Percentiles rank a stretch among this genome's conserved stretches.
phyloP scores from a whole-genome alignment of 495 filamentous ascomycete genomes.

The Zalerion maritima region DNA sequence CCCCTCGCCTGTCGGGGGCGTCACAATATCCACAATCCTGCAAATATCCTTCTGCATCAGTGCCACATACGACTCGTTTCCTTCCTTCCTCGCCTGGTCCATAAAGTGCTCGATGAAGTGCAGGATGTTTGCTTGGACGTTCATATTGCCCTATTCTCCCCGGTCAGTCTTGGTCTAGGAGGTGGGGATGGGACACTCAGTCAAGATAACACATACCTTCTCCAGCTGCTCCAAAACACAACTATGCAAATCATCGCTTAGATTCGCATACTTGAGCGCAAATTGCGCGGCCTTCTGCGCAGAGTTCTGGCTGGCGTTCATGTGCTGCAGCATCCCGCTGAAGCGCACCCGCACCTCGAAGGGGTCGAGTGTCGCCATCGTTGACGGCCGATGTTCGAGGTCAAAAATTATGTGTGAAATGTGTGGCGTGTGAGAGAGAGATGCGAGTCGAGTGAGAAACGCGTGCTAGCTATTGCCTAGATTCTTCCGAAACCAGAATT shows the following conservation, averaged over 20 bases:
- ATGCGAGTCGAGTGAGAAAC: too few relatives aligned
- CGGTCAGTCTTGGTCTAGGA: neutral
- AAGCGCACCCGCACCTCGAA: constrained; percentile 99
- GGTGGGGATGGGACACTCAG: neutral
- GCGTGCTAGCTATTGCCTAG: too few relatives aligned
- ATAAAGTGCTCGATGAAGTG: constrained; percentile 95
- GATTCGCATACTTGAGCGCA: constrained; percentile 80
- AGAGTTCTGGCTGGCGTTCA: constrained; percentile 78
- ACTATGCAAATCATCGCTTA: constrained; percentile 91
- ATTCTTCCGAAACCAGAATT: too few relatives aligned
- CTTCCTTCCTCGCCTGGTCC: constrained; percentile 65
- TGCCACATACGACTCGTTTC: constrained; percentile 60
- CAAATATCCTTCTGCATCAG: constrained; percentile 94
- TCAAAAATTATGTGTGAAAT: too few relatives aligned
- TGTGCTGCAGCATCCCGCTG: constrained; percentile 68
- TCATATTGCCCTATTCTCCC: constrained; percentile 64
- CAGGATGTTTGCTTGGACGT: constrained; percentile 96
- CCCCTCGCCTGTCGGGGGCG: constrained; percentile 74
- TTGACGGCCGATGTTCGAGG: too few relatives aligned
- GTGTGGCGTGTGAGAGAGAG: too few relatives aligned
- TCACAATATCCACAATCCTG: constrained; percentile 74
- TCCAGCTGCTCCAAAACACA: constrained; percentile 95
- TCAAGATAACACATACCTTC: constrained; percentile 32
- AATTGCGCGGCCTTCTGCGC: constrained; percentile 88
- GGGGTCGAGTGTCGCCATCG: too few relatives aligned